A percentile compares a stretch with the other conserved stretches of the same genome.
These are phyloP conservation scores for Ramaria sp. DNA, from an alignment of 768 basidiomycete genomes.

Conservation along the genomic window DNA sequence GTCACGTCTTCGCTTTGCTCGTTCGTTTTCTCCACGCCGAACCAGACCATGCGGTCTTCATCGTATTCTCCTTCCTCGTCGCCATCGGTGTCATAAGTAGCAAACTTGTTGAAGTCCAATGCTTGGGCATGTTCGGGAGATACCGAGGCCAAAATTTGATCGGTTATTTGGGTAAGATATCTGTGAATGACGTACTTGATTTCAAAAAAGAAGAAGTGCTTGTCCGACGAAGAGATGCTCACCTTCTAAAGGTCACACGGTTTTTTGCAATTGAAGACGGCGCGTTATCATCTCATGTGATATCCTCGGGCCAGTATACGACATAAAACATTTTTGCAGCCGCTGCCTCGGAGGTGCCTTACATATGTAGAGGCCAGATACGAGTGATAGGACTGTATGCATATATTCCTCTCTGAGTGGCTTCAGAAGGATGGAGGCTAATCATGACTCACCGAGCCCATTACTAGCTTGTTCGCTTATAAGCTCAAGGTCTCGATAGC, in stretches of 20 bases:
- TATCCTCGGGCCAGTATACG: conserved; percentile 52
- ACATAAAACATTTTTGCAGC: conserved; percentile 28
- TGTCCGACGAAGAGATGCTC: conserved; percentile 8
- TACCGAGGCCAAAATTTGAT: conserved; percentile 42
- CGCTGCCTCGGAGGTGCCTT: conserved; percentile 11
- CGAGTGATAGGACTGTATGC: conserved; percentile 19
- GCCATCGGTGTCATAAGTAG: conserved; percentile 11
- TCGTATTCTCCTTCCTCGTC: conserved; percentile 25
- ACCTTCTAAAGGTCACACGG: conserved; percentile 55
- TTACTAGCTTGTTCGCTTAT: conserved; percentile 39
- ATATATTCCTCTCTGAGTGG: neutral
- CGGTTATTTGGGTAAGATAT: conserved; percentile 48
- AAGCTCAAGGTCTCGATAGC: conserved; percentile 43
- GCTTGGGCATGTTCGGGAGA: conserved; percentile 34
- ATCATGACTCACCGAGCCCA: conserved; percentile 32
- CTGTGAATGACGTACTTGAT: conserved; percentile 19
- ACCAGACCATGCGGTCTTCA: conserved; percentile 38
- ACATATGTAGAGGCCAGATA: conserved; percentile 41
- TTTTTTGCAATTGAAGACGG: conserved; percentile 35
- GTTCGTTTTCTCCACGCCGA: conserved; percentile 41
- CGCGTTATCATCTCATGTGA: conserved; percentile 45
- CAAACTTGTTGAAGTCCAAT: conserved; percentile 29
- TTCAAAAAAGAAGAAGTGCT: too few species aligned
- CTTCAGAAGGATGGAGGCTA: neutral
- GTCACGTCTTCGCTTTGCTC: conserved; percentile 43